Evolutionary conservation across 768 basidiomycete species (phyloP), one percentile per base, ranked within the genome.

Genomic region (Hericium coralloides): DNA sequence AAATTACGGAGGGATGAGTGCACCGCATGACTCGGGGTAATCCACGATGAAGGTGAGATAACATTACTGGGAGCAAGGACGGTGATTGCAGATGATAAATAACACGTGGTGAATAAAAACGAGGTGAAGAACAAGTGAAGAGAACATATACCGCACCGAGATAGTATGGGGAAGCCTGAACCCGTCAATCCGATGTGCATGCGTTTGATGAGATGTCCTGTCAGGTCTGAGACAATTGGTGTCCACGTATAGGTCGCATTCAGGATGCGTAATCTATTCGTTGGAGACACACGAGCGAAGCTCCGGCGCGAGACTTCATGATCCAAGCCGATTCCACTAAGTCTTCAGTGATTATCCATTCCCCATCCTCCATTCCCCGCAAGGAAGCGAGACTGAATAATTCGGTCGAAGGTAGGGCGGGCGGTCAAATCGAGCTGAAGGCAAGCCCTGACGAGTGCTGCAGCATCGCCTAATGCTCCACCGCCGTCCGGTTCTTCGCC

Each of bases 401-500:
- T 81, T 66, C 78, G 78, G 64, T 93, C 91, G 67, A 95, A 97
- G 4, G 87, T 86, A 15, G 95, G 95, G 55, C 95, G 80, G 22
- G 84, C 83, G 38, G 69, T 71, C 39, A 90, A 79, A 38, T 89
- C 84, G n/a, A 95, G 80, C 63, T 84, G 83, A 47, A 98, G 75
- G 70, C 97, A 98, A 37, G 87, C 83, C 56, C 81, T 75, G 14
- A 97, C 92, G 50, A 98, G 79, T 36, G 82, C 83, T 47, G 89
- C 85, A 2, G 92, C 97, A 64, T 95, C 93, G 14, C 82, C 85
- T 38, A 95, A 76, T 8, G 83, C 77, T 5, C 92, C 89, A 38
- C 93, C 94, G 3, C 90, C 91, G 67, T 95, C 93, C 5, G 62
- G 59, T 66, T 94, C 93, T 64, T 83, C 79, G 4, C 90, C 92